Base-by-base conservation (phyloP, 2,329 filamentous ascomycete species). In the Xylariaceae sp. region DNA sequence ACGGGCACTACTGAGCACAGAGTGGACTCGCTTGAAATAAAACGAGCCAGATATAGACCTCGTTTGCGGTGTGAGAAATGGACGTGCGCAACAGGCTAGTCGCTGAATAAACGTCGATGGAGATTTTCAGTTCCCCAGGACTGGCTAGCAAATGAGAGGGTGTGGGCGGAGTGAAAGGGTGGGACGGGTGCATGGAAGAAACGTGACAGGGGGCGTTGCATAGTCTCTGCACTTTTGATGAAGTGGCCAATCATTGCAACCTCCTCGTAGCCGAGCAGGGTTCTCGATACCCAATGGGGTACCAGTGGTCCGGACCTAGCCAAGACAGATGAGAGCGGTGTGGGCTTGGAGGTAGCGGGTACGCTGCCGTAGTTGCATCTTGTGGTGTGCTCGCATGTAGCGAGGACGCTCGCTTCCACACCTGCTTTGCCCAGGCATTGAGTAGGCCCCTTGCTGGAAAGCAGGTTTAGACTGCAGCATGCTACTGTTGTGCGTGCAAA, bases 111-210 rank as follows among this genome's bases (percentile, higher is more conserved):
- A 52, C 43, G 53, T 52, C 44, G 47, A 57, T 61, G 58, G 54
- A 55, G 54, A 55, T 53, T 57, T 55, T 44, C 49, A 49, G 42
- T 49, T 44, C 36, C 29, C 42, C 11, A 11, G n/a, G n/a, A n/a
- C n/a, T n/a, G n/a, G n/a, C n/a, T n/a, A n/a, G n/a, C n/a, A n/a
- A n/a, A n/a, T 35, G 41, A 37, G 47, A 17, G 50, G 62, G 63
- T 56, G 64, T 64, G 64, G 53, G 56, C 59, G 54, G 59, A 66
- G 61, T 61, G 62, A n/a, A n/a, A 60, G 55, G 55, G 59, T 65
- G 67, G 66, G 66, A 64, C 72, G 71, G 68, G 57, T 65, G 70
- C 71, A 75, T 75, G 70, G 69, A 65, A 70, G 66, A 72, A 72
- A 71, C 64, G 69, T 70, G 71, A 73, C 68, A 72, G 65, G 71